Conservation (phyloP, 768 basidiomycete species). For the Boletus reticulatus region DNA sequence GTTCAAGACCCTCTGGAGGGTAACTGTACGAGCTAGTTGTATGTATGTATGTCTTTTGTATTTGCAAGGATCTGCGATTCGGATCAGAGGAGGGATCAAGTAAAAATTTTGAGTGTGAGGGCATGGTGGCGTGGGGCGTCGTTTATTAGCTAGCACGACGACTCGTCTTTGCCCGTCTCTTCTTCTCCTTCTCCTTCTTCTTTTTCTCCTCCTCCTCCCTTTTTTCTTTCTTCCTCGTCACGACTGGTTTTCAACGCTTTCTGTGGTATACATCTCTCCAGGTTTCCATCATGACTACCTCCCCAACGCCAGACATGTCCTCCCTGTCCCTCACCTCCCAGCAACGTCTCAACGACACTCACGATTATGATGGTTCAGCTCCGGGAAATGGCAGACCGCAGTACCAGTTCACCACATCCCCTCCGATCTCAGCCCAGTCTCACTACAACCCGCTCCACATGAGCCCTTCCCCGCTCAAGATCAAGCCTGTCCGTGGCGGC, state of each 20-base stretch:
- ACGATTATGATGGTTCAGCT: constrained; percentile 72
- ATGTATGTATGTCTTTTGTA: background rate
- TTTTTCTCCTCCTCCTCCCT: constrained; percentile 13
- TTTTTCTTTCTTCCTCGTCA: constrained; percentile 26
- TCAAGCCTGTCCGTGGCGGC: constrained; percentile 62
- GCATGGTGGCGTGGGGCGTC: constrained; percentile 35
- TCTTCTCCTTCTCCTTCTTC: background rate
- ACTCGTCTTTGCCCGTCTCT: background rate
- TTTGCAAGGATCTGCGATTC: constrained; percentile 11
- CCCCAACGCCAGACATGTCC: constrained; percentile 76
- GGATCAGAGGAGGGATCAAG: background rate
- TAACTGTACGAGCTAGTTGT: no score
- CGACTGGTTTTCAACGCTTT: constrained; percentile 29
- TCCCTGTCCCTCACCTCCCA: constrained; percentile 69
- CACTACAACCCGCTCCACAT: constrained; percentile 52
- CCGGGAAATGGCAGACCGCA: constrained; percentile 49
- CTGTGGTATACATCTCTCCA: constrained; percentile 4
- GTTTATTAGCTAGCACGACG: background rate
- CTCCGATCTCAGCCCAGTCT: constrained; percentile 52
- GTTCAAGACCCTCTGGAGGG: no score
- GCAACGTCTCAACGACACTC: constrained; percentile 84
- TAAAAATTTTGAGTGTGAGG: constrained; percentile 15
- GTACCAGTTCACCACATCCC: constrained; percentile 71
- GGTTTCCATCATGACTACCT: constrained; percentile 65
- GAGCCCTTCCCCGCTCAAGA: constrained; percentile 71